These are phyloP conservation scores for Sarocladiaceae sp. DNA, from an alignment of 2,329 filamentous ascomycete species.

Conservation along the genomic window DNA sequence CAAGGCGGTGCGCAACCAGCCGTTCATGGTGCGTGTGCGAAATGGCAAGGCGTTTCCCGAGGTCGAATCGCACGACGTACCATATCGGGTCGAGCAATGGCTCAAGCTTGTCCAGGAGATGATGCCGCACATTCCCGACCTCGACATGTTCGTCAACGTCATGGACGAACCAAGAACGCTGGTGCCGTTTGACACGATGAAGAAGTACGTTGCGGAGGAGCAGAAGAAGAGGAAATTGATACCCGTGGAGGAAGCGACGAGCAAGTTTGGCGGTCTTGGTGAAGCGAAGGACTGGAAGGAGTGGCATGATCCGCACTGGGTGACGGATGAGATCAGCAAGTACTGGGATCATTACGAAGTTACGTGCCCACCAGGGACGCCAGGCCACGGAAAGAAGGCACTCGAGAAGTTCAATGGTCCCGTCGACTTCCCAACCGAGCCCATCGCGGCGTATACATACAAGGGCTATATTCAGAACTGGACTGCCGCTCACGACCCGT, in stretches of 20 bases:
- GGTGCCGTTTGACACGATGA: conserved; percentile 54
- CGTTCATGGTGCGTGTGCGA: conserved; percentile 43
- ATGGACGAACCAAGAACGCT: conserved; percentile 60
- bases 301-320: conserved; percentile 45
- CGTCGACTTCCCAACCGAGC: conserved; percentile 30
- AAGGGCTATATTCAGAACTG: conserved; percentile 54
- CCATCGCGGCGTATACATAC: conserved; percentile 30
- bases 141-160: conserved; percentile 64
- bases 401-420: conserved; percentile 26
- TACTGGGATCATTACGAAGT: conserved; percentile 55
- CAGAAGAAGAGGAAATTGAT: conserved; percentile 37
- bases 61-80: conserved; percentile 29
- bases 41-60: conserved; percentile 34
- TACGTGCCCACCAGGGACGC: conserved; percentile 53
- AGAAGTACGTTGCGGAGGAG: conserved; percentile 45
- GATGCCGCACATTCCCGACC: conserved; percentile 52
- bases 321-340: conserved; percentile 30
- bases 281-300: conserved; percentile 31
- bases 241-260: conserved; percentile 15
- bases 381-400: conserved; percentile 33
- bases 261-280: conserved; percentile 33
- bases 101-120: conserved; percentile 47
- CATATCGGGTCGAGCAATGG: conserved; percentile 41
- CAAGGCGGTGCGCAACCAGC: conserved; percentile 35
- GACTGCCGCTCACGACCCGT: conserved; percentile 54